Conservation (phyloP, 1,284 basidiomycete genomes). For the Inonotus hispidus region DNA sequence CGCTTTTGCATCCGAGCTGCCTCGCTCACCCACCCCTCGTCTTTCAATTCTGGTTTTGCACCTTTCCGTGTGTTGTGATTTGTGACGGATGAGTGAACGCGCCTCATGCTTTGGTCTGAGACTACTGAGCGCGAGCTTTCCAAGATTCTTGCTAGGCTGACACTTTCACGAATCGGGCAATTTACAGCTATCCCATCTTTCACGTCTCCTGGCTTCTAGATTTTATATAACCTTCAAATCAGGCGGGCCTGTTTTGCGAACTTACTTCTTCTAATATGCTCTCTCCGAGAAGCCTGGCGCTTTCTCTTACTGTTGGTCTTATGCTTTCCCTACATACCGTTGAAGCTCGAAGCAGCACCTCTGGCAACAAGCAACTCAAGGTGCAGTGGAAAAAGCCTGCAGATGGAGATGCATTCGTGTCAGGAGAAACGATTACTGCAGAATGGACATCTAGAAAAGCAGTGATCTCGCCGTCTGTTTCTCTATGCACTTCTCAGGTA, state of each 20-base stretch:
- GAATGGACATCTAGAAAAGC: slow-evolving; percentile 9
- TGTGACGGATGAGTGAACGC: too few relatives aligned
- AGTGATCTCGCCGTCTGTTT: slow-evolving; percentile 14
- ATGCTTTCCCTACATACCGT: not conserved
- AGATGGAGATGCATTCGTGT: not conserved
- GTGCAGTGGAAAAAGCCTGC: slow-evolving; percentile 14
- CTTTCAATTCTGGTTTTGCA: not conserved
- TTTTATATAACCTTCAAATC: not conserved
- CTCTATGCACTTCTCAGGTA: slow-evolving; percentile 8
- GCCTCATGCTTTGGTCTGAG: not conserved
- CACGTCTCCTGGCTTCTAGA: not conserved
- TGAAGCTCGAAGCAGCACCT: not conserved
- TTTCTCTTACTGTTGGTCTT: not conserved
- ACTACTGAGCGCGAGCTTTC: not conserved
- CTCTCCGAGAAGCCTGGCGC: not conserved
- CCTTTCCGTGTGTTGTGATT: too few relatives aligned
- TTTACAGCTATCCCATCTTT: not conserved
- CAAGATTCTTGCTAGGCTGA: not conserved
- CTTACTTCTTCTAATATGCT: not conserved
- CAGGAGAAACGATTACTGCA: slow-evolving; percentile 13
- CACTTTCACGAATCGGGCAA: not conserved
- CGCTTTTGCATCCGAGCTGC: not conserved
- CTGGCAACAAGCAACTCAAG: not conserved
- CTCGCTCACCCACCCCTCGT: not conserved
- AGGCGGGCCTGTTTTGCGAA: not conserved